Percentiles rank a stretch among this genome's conserved stretches.
These are phyloP conservation scores for Pythium utonaiense DNA, from an alignment of 352 stramenopile genomes.

Conservation along the genomic window DNA sequence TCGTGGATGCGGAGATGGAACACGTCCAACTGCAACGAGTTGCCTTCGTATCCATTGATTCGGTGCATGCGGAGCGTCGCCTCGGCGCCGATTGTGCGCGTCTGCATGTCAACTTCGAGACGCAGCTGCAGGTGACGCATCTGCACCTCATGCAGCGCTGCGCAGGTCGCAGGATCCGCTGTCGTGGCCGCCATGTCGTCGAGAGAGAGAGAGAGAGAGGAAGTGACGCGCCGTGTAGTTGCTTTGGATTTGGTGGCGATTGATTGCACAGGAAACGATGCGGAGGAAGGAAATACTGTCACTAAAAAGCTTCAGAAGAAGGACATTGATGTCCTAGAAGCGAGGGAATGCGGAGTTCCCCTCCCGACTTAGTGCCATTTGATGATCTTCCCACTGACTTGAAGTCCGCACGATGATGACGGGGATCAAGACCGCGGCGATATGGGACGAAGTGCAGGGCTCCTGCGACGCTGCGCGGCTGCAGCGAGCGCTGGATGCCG, in stretches of 20 bases:
- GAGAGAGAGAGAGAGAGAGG: not conserved
- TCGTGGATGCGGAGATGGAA: slow-evolving; percentile 57
- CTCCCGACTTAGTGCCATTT: not conserved
- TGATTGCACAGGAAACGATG: not conserved
- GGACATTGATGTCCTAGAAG: slow-evolving; percentile 6
- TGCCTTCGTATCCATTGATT: slow-evolving; percentile 8
- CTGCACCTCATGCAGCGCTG: slow-evolving; percentile 41
- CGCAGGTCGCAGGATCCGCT: slow-evolving; percentile 65
- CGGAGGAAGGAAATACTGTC: slow-evolving; percentile 5
- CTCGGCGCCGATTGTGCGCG: slow-evolving; percentile 24
- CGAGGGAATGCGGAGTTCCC: not conserved
- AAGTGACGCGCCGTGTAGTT: not conserved
- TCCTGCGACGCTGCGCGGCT: slow-evolving; percentile 41
- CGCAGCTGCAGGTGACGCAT: slow-evolving; percentile 51
- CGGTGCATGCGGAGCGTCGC: slow-evolving; percentile 40
- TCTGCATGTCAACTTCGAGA: slow-evolving; percentile 44
- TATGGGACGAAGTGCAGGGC: slow-evolving; percentile 76
- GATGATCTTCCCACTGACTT: not conserved
- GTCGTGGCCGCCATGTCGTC: slow-evolving; percentile 5
- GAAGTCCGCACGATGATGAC: slow-evolving; percentile 15
- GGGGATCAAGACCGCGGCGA: slow-evolving; percentile 25
- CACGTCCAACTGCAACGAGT: slow-evolving; percentile 44
- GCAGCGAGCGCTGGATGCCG: slow-evolving; percentile 24
- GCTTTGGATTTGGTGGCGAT: not conserved
- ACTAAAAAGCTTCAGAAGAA: slow-evolving; percentile 12